Base-by-base conservation (phyloP, 768 basidiomycete species). In the Hypsizygus marmoreus region DNA sequence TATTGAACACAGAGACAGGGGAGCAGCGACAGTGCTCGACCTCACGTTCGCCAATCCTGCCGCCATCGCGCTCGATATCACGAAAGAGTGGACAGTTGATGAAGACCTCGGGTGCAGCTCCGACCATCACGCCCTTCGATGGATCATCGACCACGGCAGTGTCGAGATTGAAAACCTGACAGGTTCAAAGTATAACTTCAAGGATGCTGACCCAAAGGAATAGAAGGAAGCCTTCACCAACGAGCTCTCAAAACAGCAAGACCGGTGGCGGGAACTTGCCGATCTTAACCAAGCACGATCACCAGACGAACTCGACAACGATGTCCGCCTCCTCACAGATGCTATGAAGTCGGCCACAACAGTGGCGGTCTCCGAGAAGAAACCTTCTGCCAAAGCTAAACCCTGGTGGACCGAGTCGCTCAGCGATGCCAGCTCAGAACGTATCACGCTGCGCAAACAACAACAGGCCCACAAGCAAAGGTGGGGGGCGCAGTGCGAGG, bases 341-440 rank as follows among this genome's bases (percentile, higher is more conserved):
- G 43, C 43, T 1, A 45, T 45, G 43, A 19, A 17, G 6, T 4
- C 0, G 0, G 33, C 35, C 12, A n/a, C 31, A 4, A 7, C 11
- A 6, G 6, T 16, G 1, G 41, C 32, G 10, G 32, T 26, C 1
- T n/a, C 16, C 4, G 19, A 25, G 6, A 14, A 22, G 2, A 38
- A 25, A 17, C 31, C 30, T 3, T 47, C 31, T 4, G 12, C 17
- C 2, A 40, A 32, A 16, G 45, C 31, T 6, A 47, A 39, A 22
- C 45, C 39, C 6, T 47, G 39, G 45, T 47, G 39, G 45, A 34
- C 45, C 11, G 8, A 13, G 26, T 22, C 12, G 2, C 37, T 46
- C 1, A 17, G 0, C 0, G 25, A 20, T 4, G 33, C n/a, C 1
- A 38, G 29, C 9, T 4, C 12, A 12, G 20, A 26, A 5, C 11